phyloP scores from a whole-genome alignment of 306 rosid species.

The Vigna trinervia region DNA sequence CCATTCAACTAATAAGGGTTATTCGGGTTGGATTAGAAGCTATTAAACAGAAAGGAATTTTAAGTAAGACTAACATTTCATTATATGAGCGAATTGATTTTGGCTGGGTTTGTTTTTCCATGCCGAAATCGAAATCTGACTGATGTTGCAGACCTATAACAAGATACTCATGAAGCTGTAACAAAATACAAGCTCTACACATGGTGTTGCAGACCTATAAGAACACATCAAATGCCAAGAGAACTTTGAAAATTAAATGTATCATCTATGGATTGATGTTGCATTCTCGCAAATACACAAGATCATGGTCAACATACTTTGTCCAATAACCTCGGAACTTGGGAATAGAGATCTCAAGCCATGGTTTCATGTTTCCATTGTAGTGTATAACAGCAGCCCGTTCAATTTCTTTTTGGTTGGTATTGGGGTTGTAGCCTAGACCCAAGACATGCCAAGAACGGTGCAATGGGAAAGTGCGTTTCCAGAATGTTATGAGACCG shows the following conservation, averaged over 20 bases:
- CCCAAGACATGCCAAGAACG: slow-evolving; percentile 88
- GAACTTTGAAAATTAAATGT: slow-evolving; percentile 40
- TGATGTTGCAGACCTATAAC: slow-evolving; percentile 25
- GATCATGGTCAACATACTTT: slow-evolving; percentile 66
- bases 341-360: slow-evolving; percentile 94
- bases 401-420: slow-evolving; percentile 66
- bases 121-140: slow-evolving; percentile 37
- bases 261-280: slow-evolving; percentile 77
- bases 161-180: slow-evolving; percentile 36
- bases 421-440: slow-evolving; percentile 82
- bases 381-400: slow-evolving; percentile 87
- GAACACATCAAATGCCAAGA: slow-evolving; percentile 41
- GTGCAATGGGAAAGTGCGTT: slow-evolving; percentile 69
- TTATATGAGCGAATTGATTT: slow-evolving; percentile 30
- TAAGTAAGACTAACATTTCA: slow-evolving; percentile 25
- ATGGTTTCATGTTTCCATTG: slow-evolving; percentile 95
- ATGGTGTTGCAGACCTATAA: slow-evolving; percentile 42
- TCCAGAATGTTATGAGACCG: slow-evolving; percentile 95
- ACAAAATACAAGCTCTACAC: slow-evolving; percentile 44
- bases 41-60: neutral
- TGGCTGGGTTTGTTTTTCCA: slow-evolving; percentile 39
- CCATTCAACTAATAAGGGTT: neutral
- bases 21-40: neutral
- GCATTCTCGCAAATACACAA: slow-evolving; percentile 79
- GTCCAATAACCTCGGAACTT: slow-evolving; percentile 82